These are phyloP conservation scores for Lactarius psammicola DNA, from an alignment of 768 basidiomycete species.

Conservation along the genomic window DNA sequence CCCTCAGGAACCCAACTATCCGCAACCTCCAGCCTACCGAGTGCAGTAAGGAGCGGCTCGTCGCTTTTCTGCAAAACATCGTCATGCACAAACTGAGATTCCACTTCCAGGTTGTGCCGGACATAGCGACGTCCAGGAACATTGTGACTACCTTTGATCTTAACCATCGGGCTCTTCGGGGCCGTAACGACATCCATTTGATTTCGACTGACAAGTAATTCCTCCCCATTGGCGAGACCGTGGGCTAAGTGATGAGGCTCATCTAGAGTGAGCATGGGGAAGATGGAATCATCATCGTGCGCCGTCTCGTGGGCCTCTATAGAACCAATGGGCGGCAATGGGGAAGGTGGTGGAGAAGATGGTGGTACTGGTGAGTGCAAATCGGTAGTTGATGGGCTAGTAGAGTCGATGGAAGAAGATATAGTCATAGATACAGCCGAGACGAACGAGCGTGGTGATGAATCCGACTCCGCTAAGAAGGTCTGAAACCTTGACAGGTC, in stretches of 20 bases:
- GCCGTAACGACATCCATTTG: background rate
- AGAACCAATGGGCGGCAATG: conserved; percentile 1
- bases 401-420: conserved; percentile 15
- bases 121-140: background rate
- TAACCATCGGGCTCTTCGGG: background rate
- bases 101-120: background rate
- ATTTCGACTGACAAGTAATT: conserved; percentile 2
- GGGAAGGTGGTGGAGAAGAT: conserved; percentile 2
- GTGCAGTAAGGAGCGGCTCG: conserved; percentile 7
- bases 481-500: background rate
- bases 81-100: background rate
- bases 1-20: conserved; percentile 19
- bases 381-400: background rate
- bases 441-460: conserved; percentile 19
- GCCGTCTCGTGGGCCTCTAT: conserved; percentile 2
- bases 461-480: background rate
- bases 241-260: background rate
- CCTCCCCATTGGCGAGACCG: background rate
- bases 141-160: background rate
- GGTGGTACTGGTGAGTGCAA: background rate
- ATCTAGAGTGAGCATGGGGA: conserved; percentile 15
- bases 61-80: background rate
- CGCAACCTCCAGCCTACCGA: conserved; percentile 33
- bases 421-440: conserved; percentile 8
- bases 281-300: conserved; percentile 13